Evolutionary conservation across 106 monocot genomes (phyloP).

Genomic region (Acanthochlamys bracteata): DNA sequence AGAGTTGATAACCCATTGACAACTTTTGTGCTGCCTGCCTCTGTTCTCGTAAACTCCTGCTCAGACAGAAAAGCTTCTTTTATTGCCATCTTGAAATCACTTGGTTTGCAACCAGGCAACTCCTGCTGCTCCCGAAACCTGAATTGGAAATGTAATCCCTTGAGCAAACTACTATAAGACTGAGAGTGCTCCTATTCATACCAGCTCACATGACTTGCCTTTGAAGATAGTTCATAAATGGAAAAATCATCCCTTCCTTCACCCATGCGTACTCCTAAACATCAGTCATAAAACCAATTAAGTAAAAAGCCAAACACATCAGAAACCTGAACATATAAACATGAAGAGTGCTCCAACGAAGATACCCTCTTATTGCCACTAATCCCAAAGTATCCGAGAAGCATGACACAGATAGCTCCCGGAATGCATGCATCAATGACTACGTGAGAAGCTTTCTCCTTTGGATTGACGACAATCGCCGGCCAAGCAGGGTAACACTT

Average conservation of each 20-base stretch:
- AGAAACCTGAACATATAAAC: slow-evolving; percentile 4
- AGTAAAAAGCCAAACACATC: slow-evolving; percentile 2
- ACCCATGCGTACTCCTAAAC: slow-evolving; percentile 94
- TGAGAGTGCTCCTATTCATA: background rate
- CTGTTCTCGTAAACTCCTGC: slow-evolving; percentile 39
- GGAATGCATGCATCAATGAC: slow-evolving; percentile 61
- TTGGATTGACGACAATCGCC: slow-evolving; percentile 66
- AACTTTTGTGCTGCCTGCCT: slow-evolving; percentile 9
- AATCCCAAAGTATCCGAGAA: slow-evolving; percentile 57
- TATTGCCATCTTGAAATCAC: slow-evolving; percentile 59
- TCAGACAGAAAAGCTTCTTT: slow-evolving; percentile 92
- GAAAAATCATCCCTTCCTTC: slow-evolving; percentile 76
- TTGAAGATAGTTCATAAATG: slow-evolving; percentile 81
- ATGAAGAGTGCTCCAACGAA: background rate
- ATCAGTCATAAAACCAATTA: background rate
- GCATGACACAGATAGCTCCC: slow-evolving; percentile 76
- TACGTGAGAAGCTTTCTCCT: slow-evolving; percentile 37
- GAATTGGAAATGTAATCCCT: slow-evolving; percentile 1
- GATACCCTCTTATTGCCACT: slow-evolving; percentile 61
- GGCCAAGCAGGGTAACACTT: slow-evolving; percentile 81
- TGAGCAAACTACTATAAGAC: background rate
- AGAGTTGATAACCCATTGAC: background rate
- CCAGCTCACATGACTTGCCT: slow-evolving; percentile 25
- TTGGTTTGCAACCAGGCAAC: slow-evolving; percentile 42
- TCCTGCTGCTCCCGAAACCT: slow-evolving; percentile 84